A percentile compares a stretch with the other conserved stretches of the same genome.
phyloP scores from a whole-genome alignment of 2,329 filamentous ascomycete species.

The Fusarium praegraminearum region DNA sequence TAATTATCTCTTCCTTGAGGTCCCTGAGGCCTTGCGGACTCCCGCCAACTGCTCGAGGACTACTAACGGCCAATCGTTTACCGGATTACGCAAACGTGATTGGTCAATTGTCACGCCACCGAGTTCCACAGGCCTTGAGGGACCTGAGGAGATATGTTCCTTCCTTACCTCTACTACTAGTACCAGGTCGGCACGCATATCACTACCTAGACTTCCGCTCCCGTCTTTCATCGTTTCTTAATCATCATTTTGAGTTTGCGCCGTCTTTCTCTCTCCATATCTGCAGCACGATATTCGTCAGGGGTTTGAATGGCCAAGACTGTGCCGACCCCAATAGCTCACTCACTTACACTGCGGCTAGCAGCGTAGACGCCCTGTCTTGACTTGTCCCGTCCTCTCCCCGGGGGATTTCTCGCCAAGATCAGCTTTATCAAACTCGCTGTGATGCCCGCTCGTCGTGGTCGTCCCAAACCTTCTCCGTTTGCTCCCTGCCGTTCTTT shows the following conservation, averaged over 20 bases:
- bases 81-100: neutral
- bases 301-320: neutral
- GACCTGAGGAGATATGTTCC: neutral
- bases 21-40: neutral
- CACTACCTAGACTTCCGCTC: conserved; percentile 1
- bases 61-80: neutral
- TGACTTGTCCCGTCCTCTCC: neutral
- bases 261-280: conserved; percentile 9
- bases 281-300: neutral
- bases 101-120: neutral
- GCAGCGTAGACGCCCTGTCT: neutral
- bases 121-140: neutral
- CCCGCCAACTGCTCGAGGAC: neutral
- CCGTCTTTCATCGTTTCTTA: conserved; percentile 6
- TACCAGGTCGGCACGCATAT: neutral
- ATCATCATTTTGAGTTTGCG: conserved; percentile 6
- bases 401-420: neutral
- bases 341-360: conserved; percentile 4
- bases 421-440: conserved; percentile 5
- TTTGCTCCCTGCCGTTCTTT: neutral
- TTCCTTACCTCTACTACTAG: neutral
- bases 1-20: neutral
- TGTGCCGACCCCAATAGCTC: neutral
- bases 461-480: neutral
- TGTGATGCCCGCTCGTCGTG: conserved; percentile 20